phyloP scores from a whole-genome alignment of 306 rosid species.

The Amphicarpaea edgeworthii region DNA sequence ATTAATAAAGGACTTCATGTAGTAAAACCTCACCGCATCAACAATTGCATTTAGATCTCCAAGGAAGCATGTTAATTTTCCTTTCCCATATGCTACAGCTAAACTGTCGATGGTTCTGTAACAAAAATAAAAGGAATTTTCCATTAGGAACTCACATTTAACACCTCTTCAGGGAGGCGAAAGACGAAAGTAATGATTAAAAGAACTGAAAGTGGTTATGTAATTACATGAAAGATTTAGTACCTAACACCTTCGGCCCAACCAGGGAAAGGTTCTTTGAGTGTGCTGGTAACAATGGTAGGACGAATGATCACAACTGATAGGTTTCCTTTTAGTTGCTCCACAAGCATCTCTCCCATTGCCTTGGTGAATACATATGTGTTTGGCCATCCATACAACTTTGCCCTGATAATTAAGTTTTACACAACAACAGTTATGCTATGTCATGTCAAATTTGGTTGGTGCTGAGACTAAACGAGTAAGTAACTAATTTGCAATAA shows the following conservation, averaged over 20 bases:
- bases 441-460: neutral
- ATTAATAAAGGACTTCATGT: neutral
- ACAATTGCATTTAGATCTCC: slow-evolving; percentile 56
- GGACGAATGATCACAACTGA: slow-evolving; percentile 76
- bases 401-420: slow-evolving; percentile 64
- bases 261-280: slow-evolving; percentile 93
- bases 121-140: neutral
- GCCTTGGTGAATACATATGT: slow-evolving; percentile 95
- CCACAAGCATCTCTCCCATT: slow-evolving; percentile 89
- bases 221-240: too few species aligned
- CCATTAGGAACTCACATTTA: neutral
- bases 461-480: neutral
- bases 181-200: too few species aligned
- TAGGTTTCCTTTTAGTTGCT: slow-evolving; percentile 54
- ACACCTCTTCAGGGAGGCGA: too few species aligned
- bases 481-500: neutral
- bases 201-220: too few species aligned
- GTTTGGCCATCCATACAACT: slow-evolving; percentile 90
- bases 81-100: slow-evolving; percentile 83
- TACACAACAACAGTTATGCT: neutral
- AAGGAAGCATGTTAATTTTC: slow-evolving; percentile 68
- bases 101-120: slow-evolving; percentile 88
- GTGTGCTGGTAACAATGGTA: slow-evolving; percentile 81
- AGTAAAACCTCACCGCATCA: slow-evolving; percentile 68
- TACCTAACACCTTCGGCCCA: slow-evolving; percentile 96